These are phyloP conservation scores for Podaxis sp. DNA, from an alignment of 768 basidiomycete genomes.

Conservation along the genomic window DNA sequence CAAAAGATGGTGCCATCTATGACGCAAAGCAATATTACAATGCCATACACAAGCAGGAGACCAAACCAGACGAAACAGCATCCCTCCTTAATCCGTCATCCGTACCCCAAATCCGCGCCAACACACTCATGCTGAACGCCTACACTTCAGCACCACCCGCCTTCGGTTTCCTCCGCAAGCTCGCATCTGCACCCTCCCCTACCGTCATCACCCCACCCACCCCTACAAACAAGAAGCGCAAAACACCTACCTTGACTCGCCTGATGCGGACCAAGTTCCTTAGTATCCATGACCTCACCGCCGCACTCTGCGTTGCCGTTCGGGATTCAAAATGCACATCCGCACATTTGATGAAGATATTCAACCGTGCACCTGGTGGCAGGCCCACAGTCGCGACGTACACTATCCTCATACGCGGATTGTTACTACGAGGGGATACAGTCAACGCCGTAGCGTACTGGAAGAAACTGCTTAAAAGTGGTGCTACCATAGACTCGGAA, in stretches of 20 bases:
- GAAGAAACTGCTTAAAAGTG: conserved; percentile 35
- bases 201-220: neutral
- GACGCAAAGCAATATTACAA: conserved; percentile 38
- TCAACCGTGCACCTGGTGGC: conserved; percentile 28
- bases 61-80: conserved; percentile 2
- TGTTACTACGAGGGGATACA: conserved; percentile 41
- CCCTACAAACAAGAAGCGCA: neutral
- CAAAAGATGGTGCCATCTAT: conserved; percentile 41
- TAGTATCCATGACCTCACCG: conserved; percentile 47
- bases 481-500: conserved; percentile 39
- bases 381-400: conserved; percentile 46
- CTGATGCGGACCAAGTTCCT: conserved; percentile 12
- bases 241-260: conserved; percentile 2
- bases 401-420: conserved; percentile 52
- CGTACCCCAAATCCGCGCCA: conserved; percentile 31
- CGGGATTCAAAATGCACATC: conserved; percentile 28
- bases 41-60: conserved; percentile 29
- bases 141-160: conserved; percentile 42
- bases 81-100: conserved; percentile 9
- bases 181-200: conserved; percentile 18
- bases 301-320: conserved; percentile 43
- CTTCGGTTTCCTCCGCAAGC: conserved; percentile 42
- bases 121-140: conserved; percentile 41
- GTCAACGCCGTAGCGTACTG: conserved; percentile 41
- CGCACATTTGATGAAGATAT: neutral